A percentile compares a stretch with the other conserved stretches of the same genome.
Evolutionary conservation across 2,329 filamentous ascomycete species (phyloP).

Genomic region (Plenodomus biglobosus): DNA sequence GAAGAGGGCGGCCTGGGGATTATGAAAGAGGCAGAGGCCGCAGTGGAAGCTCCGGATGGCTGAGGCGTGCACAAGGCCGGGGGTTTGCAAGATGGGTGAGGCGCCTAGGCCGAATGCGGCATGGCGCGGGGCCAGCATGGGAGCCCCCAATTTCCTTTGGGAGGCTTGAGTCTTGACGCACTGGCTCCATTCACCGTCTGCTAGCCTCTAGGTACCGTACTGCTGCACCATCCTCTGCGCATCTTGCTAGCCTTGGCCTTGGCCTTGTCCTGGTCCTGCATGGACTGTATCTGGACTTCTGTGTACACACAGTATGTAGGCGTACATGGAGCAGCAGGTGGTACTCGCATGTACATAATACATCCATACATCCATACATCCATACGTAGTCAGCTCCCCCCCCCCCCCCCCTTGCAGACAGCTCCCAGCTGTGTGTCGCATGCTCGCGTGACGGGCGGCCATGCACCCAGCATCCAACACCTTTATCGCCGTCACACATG

Average conservation of each 20-base stretch:
- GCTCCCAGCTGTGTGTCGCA: neutral
- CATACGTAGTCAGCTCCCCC: too few relatives aligned
- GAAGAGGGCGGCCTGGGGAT: conserved; percentile 28
- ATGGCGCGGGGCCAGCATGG: conserved; percentile 3
- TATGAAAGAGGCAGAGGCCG: conserved; percentile 31
- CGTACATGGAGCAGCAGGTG: too few relatives aligned
- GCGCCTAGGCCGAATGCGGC: conserved; percentile 15
- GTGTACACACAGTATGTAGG: too few relatives aligned
- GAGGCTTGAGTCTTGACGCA: conserved; percentile 20
- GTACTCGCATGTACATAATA: too few relatives aligned
- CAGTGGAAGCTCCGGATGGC: conserved; percentile 36
- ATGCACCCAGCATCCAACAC: neutral
- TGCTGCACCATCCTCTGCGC: too few relatives aligned
- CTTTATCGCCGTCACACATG: too few relatives aligned
- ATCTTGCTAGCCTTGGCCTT: too few relatives aligned
- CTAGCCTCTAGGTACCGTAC: too few relatives aligned
- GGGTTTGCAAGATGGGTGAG: conserved; percentile 6
- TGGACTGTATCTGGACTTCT: too few relatives aligned
- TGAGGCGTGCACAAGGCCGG: conserved; percentile 31
- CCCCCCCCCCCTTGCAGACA: neutral
- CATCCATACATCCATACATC: too few relatives aligned
- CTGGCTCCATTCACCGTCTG: neutral
- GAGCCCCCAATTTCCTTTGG: conserved; percentile 24
- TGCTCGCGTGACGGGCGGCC: neutral
- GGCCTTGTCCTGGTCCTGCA: too few relatives aligned